Conservation (phyloP, 108 stramenopile species). For the Seminavis robusta region DNA sequence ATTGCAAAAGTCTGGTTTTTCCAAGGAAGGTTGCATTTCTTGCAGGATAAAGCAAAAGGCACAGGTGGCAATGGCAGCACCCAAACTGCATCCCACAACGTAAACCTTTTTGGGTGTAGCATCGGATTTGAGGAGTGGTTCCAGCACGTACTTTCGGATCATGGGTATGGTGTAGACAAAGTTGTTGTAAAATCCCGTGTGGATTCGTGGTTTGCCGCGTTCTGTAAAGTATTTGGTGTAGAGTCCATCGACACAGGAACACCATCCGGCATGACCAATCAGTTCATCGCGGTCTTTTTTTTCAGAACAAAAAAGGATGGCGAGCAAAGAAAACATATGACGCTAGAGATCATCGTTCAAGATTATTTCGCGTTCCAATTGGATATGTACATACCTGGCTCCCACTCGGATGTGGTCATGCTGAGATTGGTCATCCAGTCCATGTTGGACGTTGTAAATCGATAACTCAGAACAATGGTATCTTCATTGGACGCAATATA, state of each 20-base stretch:
- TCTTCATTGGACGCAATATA: conserved; percentile 29
- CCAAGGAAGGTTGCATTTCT: background rate
- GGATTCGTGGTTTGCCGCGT: conserved; percentile 21
- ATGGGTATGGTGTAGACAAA: conserved; percentile 19
- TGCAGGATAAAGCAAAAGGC: conserved; percentile 24
- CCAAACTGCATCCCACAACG: conserved; percentile 27
- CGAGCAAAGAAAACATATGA: too few relatives aligned
- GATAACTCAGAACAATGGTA: conserved; percentile 19
- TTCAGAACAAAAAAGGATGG: too few relatives aligned
- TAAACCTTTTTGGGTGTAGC: conserved; percentile 24
- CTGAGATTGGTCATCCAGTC: conserved; percentile 32
- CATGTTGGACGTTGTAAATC: conserved; percentile 21
- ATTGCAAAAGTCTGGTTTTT: conserved; percentile 6
- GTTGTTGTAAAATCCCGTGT: conserved; percentile 34
- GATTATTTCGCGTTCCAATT: too few relatives aligned
- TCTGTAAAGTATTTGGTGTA: conserved; percentile 3
- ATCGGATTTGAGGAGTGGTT: conserved; percentile 16
- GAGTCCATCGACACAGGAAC: conserved; percentile 2
- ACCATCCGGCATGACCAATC: conserved; percentile 22
- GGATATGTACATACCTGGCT: too few relatives aligned
- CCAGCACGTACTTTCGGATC: conserved; percentile 16
- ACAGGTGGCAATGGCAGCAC: conserved; percentile 25
- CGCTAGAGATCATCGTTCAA: too few relatives aligned
- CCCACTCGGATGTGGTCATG: conserved; percentile 19
- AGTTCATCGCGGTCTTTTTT: conserved; percentile 11